These are phyloP conservation scores for Globisporangium cederbergense DNA, from an alignment of 352 stramenopile species.

Conservation along the genomic window DNA sequence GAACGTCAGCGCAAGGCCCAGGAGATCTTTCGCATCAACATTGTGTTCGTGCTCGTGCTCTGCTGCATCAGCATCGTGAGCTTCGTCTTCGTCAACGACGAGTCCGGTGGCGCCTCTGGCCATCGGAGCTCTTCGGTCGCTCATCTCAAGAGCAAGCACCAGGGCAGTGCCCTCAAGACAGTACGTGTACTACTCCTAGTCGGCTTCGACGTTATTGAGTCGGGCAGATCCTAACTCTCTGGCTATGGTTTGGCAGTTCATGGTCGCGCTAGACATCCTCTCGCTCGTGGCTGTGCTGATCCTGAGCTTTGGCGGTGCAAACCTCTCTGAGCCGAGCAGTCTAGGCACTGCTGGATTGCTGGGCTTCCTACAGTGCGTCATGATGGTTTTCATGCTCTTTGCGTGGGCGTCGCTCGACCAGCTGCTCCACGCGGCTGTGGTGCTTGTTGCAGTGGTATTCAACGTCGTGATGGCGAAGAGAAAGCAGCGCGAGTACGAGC, in stretches of 20 bases:
- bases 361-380: constrained; percentile 31
- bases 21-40: constrained; percentile 31
- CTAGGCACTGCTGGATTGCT: constrained; percentile 40
- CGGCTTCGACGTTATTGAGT: not conserved
- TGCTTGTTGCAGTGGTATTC: constrained; percentile 28
- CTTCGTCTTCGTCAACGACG: constrained; percentile 4
- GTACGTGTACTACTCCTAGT: not conserved
- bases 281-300: constrained; percentile 41
- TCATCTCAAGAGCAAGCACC: constrained; percentile 5
- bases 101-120: not conserved
- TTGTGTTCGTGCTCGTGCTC: constrained; percentile 29
- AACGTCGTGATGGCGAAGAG: constrained; percentile 24
- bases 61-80: constrained; percentile 38
- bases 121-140: not conserved
- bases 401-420: constrained; percentile 31
- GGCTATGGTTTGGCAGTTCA: constrained; percentile 26
- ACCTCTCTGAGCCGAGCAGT: constrained; percentile 27
- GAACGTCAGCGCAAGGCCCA: constrained; percentile 31
- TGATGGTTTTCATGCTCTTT: constrained; percentile 35
- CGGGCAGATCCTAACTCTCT: not conserved
- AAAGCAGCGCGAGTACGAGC: constrained; percentile 27
- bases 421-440: constrained; percentile 30
- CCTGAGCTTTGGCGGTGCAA: constrained; percentile 27
- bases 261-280: constrained; percentile 42
- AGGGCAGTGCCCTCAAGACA: constrained; percentile 10